phyloP scores from a whole-genome alignment of 1,284 basidiomycete genomes.

The Veloporphyrellus conicus region DNA sequence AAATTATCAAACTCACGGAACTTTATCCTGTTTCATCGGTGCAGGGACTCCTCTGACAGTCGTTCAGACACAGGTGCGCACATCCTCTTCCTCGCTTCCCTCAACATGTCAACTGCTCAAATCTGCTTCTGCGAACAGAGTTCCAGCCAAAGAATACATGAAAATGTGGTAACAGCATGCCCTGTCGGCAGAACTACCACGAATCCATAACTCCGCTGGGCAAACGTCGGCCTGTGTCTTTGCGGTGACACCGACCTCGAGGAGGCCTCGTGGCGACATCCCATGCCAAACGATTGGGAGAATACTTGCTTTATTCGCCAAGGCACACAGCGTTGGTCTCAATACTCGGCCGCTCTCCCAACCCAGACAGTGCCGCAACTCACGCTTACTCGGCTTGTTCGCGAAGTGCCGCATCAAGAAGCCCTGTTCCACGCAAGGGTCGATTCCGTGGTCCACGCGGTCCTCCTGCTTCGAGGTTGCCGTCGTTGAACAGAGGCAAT shows the following conservation, averaged over 20 bases:
- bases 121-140: conserved; percentile 8
- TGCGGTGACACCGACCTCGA: conserved; percentile 18
- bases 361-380: conserved; percentile 3
- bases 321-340: background rate
- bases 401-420: conserved; percentile 2
- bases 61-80: background rate
- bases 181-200: conserved; percentile 17
- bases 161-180: conserved; percentile 21
- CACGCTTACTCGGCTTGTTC: conserved; percentile 3
- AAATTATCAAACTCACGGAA: background rate
- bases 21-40: too few species aligned
- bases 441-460: background rate
- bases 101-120: conserved; percentile 4
- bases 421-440: conserved; percentile 2
- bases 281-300: conserved; percentile 13
- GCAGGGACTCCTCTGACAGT: too few species aligned
- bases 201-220: conserved; percentile 8
- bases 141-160: background rate
- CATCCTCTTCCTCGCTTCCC: background rate
- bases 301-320: conserved; percentile 13
- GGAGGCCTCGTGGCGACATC: conserved; percentile 24
- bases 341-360: background rate
- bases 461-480: background rate
- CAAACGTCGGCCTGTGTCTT: conserved; percentile 9
- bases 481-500: background rate